Conservation (phyloP, 2,329 filamentous ascomycete genomes). For the Cercospora nicotianae region DNA sequence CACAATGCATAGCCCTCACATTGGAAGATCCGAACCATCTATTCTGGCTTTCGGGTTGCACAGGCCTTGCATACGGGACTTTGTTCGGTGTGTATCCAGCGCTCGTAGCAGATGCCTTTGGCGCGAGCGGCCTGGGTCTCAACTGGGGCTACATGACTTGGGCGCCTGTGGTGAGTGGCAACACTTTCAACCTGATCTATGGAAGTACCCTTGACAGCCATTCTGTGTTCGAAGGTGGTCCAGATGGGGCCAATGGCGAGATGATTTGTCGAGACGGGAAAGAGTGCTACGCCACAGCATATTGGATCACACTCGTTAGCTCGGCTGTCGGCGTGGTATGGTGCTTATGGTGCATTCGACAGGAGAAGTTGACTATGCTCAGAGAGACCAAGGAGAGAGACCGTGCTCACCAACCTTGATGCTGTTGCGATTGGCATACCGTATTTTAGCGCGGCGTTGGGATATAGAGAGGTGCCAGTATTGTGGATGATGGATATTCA, state of each 20-base stretch:
- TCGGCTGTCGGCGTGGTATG: conserved; percentile 68
- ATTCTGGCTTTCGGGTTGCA: conserved; percentile 75
- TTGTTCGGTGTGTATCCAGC: conserved; percentile 93
- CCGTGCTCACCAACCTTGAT: conserved; percentile 25
- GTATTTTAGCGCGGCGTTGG: conserved; percentile 11
- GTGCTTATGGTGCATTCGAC: conserved; percentile 66
- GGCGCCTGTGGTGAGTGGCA: conserved; percentile 81
- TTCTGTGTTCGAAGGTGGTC: conserved; percentile 66
- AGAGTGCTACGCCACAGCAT: conserved; percentile 77
- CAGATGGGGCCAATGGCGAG: conserved; percentile 45
- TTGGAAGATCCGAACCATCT: conserved; percentile 77
- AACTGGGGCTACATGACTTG: conserved; percentile 98
- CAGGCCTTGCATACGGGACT: conserved; percentile 87
- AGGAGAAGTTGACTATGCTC: conserved; percentile 33
- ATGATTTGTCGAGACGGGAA: conserved; percentile 75
- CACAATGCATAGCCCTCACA: conserved; percentile 73
- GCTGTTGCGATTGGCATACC: background rate
- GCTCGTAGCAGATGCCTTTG: conserved; percentile 82
- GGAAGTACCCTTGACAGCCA: conserved; percentile 80
- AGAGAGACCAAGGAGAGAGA: conserved; percentile 23
- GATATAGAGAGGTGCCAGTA: background rate
- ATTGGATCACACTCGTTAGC: conserved; percentile 72
- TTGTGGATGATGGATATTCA: background rate
- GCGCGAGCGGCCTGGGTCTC: conserved; percentile 81
- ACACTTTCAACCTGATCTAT: conserved; percentile 91